phyloP scores from a whole-genome alignment of 2,329 filamentous ascomycete species.

The Penicillium sp. region DNA sequence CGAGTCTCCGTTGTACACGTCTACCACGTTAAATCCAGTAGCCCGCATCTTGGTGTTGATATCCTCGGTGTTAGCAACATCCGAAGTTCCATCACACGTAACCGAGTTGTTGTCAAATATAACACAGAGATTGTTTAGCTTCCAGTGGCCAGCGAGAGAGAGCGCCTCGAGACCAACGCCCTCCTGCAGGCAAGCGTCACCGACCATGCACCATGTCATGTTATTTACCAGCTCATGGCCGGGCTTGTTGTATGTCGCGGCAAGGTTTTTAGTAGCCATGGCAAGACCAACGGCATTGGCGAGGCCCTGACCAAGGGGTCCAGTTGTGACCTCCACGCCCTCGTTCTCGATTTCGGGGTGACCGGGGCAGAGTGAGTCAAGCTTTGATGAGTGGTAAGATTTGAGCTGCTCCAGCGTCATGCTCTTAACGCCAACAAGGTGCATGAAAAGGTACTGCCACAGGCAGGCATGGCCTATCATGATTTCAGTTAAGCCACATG shows the following conservation, averaged over 20 bases:
- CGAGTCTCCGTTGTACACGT: constrained; percentile 54
- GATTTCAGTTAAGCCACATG: too few species aligned
- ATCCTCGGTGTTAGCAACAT: constrained; percentile 55
- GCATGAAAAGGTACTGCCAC: constrained; percentile 33
- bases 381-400: constrained; percentile 32
- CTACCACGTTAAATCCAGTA: constrained; percentile 56
- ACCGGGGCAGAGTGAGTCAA: constrained; percentile 30
- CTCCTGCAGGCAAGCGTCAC: constrained; percentile 58
- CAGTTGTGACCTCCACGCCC: constrained; percentile 60
- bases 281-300: constrained; percentile 61
- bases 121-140: constrained; percentile 55
- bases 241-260: constrained; percentile 54
- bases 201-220: constrained; percentile 57
- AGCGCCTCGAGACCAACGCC: constrained; percentile 57
- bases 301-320: constrained; percentile 60
- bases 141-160: constrained; percentile 54
- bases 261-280: constrained; percentile 57
- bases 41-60: constrained; percentile 58
- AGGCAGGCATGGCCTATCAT: constrained; percentile 36
- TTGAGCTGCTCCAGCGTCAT: constrained; percentile 37
- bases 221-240: constrained; percentile 51
- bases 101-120: constrained; percentile 61
- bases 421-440: constrained; percentile 32
- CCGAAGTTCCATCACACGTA: constrained; percentile 57
- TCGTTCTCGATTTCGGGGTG: constrained; percentile 58